Evolutionary conservation across 2,329 filamentous ascomycete genomes (phyloP).

Genomic region (Ilyonectria robusta): DNA sequence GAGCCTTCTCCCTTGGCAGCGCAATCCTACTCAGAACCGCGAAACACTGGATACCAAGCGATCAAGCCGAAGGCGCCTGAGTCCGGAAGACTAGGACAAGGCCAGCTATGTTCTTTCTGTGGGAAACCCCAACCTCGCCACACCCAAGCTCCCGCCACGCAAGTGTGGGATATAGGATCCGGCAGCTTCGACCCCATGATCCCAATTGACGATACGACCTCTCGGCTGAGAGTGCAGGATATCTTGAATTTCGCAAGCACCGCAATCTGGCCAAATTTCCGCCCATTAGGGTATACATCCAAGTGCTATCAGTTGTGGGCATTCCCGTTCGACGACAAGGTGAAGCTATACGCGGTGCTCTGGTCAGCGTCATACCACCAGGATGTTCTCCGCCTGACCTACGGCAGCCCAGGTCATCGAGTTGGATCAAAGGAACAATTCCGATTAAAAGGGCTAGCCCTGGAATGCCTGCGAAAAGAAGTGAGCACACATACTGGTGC

Average conservation of each 20-base stretch:
- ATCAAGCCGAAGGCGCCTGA: conserved; percentile 8
- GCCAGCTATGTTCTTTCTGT: conserved; percentile 12
- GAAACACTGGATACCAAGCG: conserved; percentile 5
- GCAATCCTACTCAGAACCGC: not conserved
- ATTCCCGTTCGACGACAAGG: conserved; percentile 24
- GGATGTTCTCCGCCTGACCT: conserved; percentile 23
- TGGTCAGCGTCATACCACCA: conserved; percentile 25
- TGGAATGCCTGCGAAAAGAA: conserved; percentile 21
- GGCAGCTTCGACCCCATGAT: conserved; percentile 28
- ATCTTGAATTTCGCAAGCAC: conserved; percentile 25
- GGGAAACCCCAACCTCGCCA: not conserved
- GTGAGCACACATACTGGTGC: conserved; percentile 22
- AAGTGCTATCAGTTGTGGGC: conserved; percentile 24
- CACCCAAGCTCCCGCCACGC: not conserved
- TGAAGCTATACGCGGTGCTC: conserved; percentile 24
- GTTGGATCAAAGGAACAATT: conserved; percentile 25
- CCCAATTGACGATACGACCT: conserved; percentile 20
- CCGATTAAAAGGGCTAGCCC: conserved; percentile 21
- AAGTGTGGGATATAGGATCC: conserved; percentile 26
- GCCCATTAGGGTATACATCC: conserved; percentile 20
- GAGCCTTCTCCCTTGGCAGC: not conserved
- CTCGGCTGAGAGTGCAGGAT: conserved; percentile 21
- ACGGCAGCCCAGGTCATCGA: conserved; percentile 15
- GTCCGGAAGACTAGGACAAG: not conserved
- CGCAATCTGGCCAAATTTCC: conserved; percentile 29